A percentile compares a stretch with the other conserved stretches of the same genome.
phyloP scores from a whole-genome alignment of 2,329 filamentous ascomycete genomes.

The Sporothrix globosa region DNA sequence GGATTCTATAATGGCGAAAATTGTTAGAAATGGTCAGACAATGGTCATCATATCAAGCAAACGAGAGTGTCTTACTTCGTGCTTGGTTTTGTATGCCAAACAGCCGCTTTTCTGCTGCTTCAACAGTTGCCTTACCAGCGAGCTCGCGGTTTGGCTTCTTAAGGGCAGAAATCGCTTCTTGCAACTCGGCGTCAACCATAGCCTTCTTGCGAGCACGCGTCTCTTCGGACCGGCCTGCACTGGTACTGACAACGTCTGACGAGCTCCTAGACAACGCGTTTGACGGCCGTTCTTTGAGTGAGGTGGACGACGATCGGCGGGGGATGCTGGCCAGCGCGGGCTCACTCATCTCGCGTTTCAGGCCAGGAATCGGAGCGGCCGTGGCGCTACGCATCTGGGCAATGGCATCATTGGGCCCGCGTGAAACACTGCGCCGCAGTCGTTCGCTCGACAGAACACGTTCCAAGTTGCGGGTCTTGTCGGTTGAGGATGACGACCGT shows the following conservation, averaged over 20 bases:
- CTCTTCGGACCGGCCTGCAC: slow-evolving; percentile 53
- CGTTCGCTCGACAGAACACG: slow-evolving; percentile 65
- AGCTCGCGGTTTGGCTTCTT: slow-evolving; percentile 75
- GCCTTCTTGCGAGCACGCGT: slow-evolving; percentile 67
- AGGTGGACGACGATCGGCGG: slow-evolving; percentile 40
- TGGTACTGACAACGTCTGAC: slow-evolving; percentile 24
- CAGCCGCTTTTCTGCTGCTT: slow-evolving; percentile 66
- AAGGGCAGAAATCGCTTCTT: slow-evolving; percentile 72
- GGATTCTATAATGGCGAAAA: slow-evolving; percentile 42
- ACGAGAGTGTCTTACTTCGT: slow-evolving; percentile 51
- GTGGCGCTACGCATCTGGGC: slow-evolving; percentile 71
- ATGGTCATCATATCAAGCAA: neutral
- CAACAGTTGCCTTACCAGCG: slow-evolving; percentile 67
- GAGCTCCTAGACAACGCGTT: slow-evolving; percentile 47
- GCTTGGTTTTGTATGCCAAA: slow-evolving; percentile 47
- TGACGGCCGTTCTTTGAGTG: slow-evolving; percentile 51
- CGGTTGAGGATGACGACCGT: slow-evolving; percentile 49
- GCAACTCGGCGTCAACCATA: slow-evolving; percentile 68
- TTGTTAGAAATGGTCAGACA: neutral
- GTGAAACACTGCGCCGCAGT: slow-evolving; percentile 58
- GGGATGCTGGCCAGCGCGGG: slow-evolving; percentile 52
- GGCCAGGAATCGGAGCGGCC: slow-evolving; percentile 59
- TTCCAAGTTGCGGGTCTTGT: slow-evolving; percentile 57
- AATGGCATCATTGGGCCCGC: slow-evolving; percentile 60
- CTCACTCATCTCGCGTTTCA: slow-evolving; percentile 73